Evolutionary conservation across 2,329 filamentous ascomycete species (phyloP), one percentile per base, ranked within the genome.

Genomic region (Neoarthrinium moseri): DNA sequence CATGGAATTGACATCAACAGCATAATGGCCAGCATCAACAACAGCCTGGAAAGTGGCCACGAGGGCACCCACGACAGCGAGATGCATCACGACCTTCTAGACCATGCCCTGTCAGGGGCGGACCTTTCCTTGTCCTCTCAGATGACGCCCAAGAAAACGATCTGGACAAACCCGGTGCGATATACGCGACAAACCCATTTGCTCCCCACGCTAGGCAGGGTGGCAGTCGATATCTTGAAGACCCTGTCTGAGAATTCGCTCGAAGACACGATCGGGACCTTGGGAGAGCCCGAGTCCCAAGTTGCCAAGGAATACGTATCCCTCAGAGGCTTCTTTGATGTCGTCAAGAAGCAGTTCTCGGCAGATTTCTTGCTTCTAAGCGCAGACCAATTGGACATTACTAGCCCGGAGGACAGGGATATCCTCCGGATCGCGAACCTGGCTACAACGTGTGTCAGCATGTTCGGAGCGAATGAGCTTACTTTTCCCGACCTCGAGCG

Each of bases 131-230:
- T 21, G 10, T 18, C 42, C 7, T 27, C 38, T 6, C 36, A 45
- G 22, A 17, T 43, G 12, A 32, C 43, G 12, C 18, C 37, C 4
- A 44, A 22, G 51, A 51, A 32, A 52, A 61, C 15, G 11, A 44
- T 65, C 24, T 65, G 62, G 62, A 62, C 54, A 44, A 61, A 63
- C n/a, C 59, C 59, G 7, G 47, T 52, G 45, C 52, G 62, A 40
- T 65, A 59, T 43, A 65, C 61, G 4, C 58, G 61, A 7, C 56
- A 60, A 45, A 63, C 61, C 42, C 57, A 63, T 52, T 57, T 61
- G 21, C 57, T 65, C 52, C 62, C 62, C 17, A 55, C 55, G 15
- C 52, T 65, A 29, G 60, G 60, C 44, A 59, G 52, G 23, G 49
- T 64, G 42, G 61, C 62, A 34, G 51, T 63, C 22, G 62, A 64